These are phyloP conservation scores for Scenedesmus sp. DNA, from an alignment of 163 green algal genomes.

Conservation along the genomic window DNA sequence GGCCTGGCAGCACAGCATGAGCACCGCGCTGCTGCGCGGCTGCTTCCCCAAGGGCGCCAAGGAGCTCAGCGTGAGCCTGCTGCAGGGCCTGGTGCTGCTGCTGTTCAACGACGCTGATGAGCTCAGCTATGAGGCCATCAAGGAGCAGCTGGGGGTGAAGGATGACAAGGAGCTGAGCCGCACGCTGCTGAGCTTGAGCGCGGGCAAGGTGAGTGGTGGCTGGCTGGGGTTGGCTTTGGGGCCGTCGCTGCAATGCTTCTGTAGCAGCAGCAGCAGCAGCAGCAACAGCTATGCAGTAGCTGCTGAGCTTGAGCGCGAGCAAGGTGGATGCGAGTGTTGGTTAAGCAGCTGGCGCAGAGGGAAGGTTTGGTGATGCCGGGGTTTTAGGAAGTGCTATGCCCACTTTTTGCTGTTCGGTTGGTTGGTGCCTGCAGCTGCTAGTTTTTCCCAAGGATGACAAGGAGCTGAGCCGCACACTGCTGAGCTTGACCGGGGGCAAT, in stretches of 20 bases:
- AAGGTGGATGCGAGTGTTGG: no score
- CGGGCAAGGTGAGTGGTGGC: slow-evolving; percentile 80
- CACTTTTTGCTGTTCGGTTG: background rate
- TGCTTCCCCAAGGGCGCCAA: slow-evolving; percentile 89
- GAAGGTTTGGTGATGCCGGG: background rate
- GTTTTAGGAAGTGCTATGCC: no score
- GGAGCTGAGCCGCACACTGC: background rate
- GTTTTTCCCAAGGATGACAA: background rate
- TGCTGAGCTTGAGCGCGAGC: background rate
- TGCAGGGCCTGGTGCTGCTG: slow-evolving; percentile 95
- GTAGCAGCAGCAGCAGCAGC: background rate
- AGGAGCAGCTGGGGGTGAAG: slow-evolving; percentile 46
- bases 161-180: slow-evolving; percentile 89
- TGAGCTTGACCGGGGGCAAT: no score
- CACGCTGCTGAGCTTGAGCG: slow-evolving; percentile 93
- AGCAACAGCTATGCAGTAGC: no score
- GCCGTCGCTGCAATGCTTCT: no score
- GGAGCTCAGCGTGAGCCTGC: slow-evolving; percentile 94
- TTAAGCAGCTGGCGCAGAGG: no score
- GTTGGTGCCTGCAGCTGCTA: background rate
- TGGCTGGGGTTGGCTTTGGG: background rate
- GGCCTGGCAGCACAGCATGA: slow-evolving; percentile 90
- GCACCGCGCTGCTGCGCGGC: slow-evolving; percentile 81
- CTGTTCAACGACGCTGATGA: slow-evolving; percentile 94
- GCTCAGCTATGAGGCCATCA: slow-evolving; percentile 50